phyloP scores from a whole-genome alignment of 1,139 yeast genomes.

The Suhomyces chickasaworum region DNA sequence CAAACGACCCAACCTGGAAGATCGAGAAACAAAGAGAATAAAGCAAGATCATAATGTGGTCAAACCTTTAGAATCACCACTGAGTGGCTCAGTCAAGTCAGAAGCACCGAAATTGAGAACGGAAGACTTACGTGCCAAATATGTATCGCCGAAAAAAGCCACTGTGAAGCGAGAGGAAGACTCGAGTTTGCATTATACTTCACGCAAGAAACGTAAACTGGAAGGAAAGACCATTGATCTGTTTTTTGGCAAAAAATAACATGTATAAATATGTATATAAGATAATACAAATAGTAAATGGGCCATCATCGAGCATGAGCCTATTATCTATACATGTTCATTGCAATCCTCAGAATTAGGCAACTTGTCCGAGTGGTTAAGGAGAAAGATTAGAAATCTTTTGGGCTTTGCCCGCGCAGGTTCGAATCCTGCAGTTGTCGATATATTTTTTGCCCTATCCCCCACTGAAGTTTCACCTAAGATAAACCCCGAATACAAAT shows the following conservation, averaged over 20 bases:
- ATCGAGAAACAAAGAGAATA: not conserved
- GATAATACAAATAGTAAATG: not conserved
- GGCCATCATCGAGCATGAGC: too few relatives aligned
- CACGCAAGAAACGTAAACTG: constrained; percentile 3
- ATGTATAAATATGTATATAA: not conserved
- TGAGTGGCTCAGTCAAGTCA: not conserved
- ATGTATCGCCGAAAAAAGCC: not conserved
- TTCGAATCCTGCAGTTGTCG: constrained; percentile 54
- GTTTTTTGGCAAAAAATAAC: not conserved
- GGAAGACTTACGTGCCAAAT: not conserved
- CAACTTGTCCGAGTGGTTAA: constrained; percentile 42
- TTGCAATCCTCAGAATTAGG: constrained; percentile 7
- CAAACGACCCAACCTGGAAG: constrained; percentile 11
- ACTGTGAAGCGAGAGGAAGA: not conserved
- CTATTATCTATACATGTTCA: too few relatives aligned
- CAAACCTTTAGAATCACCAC: not conserved
- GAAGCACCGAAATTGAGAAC: not conserved
- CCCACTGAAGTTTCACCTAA: not conserved
- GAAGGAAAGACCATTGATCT: constrained; percentile 1
- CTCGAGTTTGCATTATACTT: not conserved
- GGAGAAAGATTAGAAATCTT: constrained; percentile 41
- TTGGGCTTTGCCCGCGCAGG: constrained; percentile 59
- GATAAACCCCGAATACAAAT: too few relatives aligned
- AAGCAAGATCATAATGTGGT: not conserved
- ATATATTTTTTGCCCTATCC: constrained; percentile 20